Conservation (phyloP, 495 filamentous ascomycete species). For the Xylaria intraflava region DNA sequence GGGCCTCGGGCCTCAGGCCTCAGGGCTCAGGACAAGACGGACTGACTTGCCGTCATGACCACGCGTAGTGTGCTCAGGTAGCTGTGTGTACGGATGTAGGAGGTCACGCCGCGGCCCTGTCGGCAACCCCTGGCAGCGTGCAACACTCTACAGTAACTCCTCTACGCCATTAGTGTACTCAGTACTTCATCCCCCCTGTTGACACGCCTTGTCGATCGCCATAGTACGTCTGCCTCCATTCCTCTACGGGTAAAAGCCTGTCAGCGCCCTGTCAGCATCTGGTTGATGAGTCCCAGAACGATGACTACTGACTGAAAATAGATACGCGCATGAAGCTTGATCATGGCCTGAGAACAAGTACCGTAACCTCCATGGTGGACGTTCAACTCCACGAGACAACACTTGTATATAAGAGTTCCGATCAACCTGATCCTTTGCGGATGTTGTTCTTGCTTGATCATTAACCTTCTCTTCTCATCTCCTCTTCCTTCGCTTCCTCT, state of each 20-base stretch:
- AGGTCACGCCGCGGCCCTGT: too few species aligned
- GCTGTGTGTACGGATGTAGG: too few species aligned
- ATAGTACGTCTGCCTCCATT: background rate
- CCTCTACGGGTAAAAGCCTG: background rate
- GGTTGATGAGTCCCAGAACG: conserved; percentile 4
- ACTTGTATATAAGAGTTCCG: conserved; percentile 9
- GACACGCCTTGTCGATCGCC: conserved; percentile 2
- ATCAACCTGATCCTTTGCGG: background rate
- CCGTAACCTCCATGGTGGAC: background rate
- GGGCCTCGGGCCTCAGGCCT: too few species aligned
- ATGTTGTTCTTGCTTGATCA: background rate
- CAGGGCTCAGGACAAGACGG: too few species aligned
- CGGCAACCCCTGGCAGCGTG: background rate
- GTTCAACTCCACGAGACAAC: background rate
- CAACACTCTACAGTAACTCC: background rate
- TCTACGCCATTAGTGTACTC: background rate
- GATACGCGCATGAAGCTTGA: background rate
- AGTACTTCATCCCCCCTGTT: background rate
- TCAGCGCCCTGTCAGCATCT: conserved; percentile 5
- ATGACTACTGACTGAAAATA: conserved; percentile 14
- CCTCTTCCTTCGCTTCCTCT: conserved; percentile 1
- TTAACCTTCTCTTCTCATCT: background rate
- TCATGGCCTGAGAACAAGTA: background rate
- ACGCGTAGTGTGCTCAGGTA: too few species aligned
- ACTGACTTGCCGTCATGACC: too few species aligned